A percentile compares a stretch with the other conserved stretches of the same genome.
phyloP scores from a whole-genome alignment of 1,284 basidiomycete genomes.

The Ustilago vetiveriae region DNA sequence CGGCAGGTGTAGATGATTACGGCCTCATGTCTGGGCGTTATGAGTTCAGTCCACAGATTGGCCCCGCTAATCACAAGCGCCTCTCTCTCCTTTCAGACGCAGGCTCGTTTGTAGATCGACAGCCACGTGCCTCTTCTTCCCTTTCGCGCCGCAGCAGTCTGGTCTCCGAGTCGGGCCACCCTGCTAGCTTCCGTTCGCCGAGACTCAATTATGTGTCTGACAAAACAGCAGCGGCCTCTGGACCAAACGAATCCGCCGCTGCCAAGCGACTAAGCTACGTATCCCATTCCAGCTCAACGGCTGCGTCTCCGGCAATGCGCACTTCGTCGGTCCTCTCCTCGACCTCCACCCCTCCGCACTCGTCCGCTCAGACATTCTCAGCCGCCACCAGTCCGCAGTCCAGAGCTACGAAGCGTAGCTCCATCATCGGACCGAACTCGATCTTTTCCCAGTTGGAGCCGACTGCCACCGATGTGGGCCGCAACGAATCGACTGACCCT shows the following conservation, averaged over 20 bases:
- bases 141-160: conserved; percentile 39
- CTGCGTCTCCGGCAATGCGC: conserved; percentile 27
- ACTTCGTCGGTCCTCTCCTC: conserved; percentile 27
- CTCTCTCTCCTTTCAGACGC: conserved; percentile 51
- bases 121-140: conserved; percentile 25
- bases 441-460: conserved; percentile 35
- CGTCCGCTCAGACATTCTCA: conserved; percentile 34
- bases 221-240: conserved; percentile 13
- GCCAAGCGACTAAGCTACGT: conserved; percentile 55
- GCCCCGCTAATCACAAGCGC: conserved; percentile 23
- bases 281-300: conserved; percentile 42
- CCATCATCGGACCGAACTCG: conserved; percentile 38
- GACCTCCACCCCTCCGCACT: conserved; percentile 24
- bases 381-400: conserved; percentile 44
- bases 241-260: conserved; percentile 53
- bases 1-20: conserved; percentile 5
- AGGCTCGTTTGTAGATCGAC: conserved; percentile 27
- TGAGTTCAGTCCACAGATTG: conserved; percentile 18
- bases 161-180: conserved; percentile 32
- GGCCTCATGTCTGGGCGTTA: conserved; percentile 6
- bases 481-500: conserved; percentile 32
- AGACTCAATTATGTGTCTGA: conserved; percentile 44
- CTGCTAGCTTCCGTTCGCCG: conserved; percentile 30
- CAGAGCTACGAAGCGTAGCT: conserved; percentile 32
- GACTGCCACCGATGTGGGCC: background rate